Evolutionary conservation across 2,329 filamentous ascomycete genomes (phyloP), one percentile per base, ranked within the genome.

Genomic region (Fusarium sp.): DNA sequence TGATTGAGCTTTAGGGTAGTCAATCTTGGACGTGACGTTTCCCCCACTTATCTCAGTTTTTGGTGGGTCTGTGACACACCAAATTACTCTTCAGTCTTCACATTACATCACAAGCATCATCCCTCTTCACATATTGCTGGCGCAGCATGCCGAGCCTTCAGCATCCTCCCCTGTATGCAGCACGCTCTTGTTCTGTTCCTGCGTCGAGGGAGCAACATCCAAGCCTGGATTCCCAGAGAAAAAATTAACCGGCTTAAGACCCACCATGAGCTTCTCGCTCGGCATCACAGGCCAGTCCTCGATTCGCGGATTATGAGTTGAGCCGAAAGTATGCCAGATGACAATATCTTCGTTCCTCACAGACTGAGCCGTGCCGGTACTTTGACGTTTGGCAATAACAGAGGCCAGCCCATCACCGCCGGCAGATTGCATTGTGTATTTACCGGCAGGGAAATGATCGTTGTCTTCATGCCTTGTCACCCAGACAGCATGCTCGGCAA

Each of bases 231-330:
- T 86, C 6, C 79, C 79, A 2, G 77, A 74, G 61, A 86, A 86
- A 69, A 87, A 85, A 60, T 87, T 86, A 3, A 83, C 81, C 0
- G 85, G 84, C 70, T 85, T 86, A 50, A 87, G 73, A 0, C 77
- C 76, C 0, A 87, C 83, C 56, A 78, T 78, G 67, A 87, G 77
- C 53, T 80, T 83, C 73, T 91, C 89, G 62, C 80, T 83, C 0
- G 88, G 89, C 89, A 91, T 91, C 7, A 90, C 86, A 0, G 88
- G 89, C 80, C 89, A 91, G 70, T 91, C 89, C 68, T 91, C 89
- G 12, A 86, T 83, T 1, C 88, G 80, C 0, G 88, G 88, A 23
- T 89, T 86, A 66, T 91, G 89, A 32, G 89, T 91, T 24, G 89
- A 84, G 19, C 88, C 81, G 70, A 83, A 84, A 4, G 86, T 84